Percentiles rank a stretch among this genome's conserved stretches.
phyloP scores from a whole-genome alignment of 352 stramenopile species.

The Phytophthora podocarpi region DNA sequence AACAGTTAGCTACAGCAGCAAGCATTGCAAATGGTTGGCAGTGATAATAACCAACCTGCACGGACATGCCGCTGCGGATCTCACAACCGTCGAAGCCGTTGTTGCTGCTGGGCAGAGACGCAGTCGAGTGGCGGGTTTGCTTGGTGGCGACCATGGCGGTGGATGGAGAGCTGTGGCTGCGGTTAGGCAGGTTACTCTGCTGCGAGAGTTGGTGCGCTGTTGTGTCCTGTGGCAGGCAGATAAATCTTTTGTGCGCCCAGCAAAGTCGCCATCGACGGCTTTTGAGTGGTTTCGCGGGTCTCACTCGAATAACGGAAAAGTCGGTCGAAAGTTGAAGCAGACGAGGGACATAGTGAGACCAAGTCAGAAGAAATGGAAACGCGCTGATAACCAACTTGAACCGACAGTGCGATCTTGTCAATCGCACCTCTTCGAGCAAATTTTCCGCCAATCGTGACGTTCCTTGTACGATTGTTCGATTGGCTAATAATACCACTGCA shows the following conservation, averaged over 20 bases:
- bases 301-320: slow-evolving; percentile 16
- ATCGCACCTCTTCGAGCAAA: slow-evolving; percentile 14
- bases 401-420: slow-evolving; percentile 20
- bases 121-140: slow-evolving; percentile 25
- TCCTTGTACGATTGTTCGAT: not conserved
- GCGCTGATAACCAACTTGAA: slow-evolving; percentile 16
- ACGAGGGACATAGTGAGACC: slow-evolving; percentile 17
- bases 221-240: slow-evolving; percentile 5
- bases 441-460: slow-evolving; percentile 20
- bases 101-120: slow-evolving; percentile 25
- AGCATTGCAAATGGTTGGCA: not conserved
- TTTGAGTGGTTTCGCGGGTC: slow-evolving; percentile 13
- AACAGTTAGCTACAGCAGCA: slow-evolving; percentile 5
- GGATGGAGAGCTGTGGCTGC: not conserved
- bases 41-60: slow-evolving; percentile 48
- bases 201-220: slow-evolving; percentile 1
- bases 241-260: slow-evolving; percentile 23
- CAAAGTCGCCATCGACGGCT: slow-evolving; percentile 9
- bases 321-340: slow-evolving; percentile 17
- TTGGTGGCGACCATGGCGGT: slow-evolving; percentile 47
- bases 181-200: slow-evolving; percentile 12
- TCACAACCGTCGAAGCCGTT: slow-evolving; percentile 48
- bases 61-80: slow-evolving; percentile 86
- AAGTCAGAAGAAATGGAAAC: slow-evolving; percentile 27
- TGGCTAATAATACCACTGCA: slow-evolving; percentile 12